Evolutionary conservation across 768 basidiomycete species (phyloP).

Genomic region (Leccinum imitatum): DNA sequence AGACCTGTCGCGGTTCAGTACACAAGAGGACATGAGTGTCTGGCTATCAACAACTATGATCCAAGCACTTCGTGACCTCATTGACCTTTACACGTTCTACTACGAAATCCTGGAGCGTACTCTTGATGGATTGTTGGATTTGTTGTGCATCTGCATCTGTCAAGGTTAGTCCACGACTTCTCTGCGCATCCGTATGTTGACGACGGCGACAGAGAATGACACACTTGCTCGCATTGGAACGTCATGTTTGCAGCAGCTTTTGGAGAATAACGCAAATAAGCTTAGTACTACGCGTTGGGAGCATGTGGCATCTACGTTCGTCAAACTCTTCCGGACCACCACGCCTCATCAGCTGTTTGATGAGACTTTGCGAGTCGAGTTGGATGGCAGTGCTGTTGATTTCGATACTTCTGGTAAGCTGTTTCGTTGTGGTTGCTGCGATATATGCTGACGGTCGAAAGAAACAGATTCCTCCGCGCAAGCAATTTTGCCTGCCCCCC

Average conservation of each 20-base stretch:
- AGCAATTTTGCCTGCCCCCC: constrained; percentile 81
- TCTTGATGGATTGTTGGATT: constrained; percentile 89
- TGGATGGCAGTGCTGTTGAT: constrained; percentile 60
- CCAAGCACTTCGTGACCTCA: constrained; percentile 91
- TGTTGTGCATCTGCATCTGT: constrained; percentile 95
- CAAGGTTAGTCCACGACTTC: constrained; percentile 66
- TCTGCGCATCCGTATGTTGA: constrained; percentile 5
- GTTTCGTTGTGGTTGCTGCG: background rate
- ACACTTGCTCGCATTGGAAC: constrained; percentile 97
- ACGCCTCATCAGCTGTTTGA: constrained; percentile 98
- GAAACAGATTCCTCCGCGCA: constrained; percentile 55
- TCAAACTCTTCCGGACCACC: constrained; percentile 95
- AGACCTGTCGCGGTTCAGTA: constrained; percentile 89
- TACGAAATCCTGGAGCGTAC: constrained; percentile 89
- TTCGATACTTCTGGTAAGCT: constrained; percentile 44
- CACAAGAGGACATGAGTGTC: constrained; percentile 98
- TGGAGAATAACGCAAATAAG: constrained; percentile 91
- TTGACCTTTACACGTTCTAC: constrained; percentile 94
- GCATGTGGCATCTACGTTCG: constrained; percentile 86
- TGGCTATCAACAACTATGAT: constrained; percentile 99
- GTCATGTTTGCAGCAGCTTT: constrained; percentile 92
- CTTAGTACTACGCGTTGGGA: constrained; percentile 87
- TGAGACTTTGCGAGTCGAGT: constrained; percentile 82
- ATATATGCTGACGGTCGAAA: constrained; percentile 7
- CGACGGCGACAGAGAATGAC: constrained; percentile 75